phyloP scores from a whole-genome alignment of 352 stramenopile species.

The Phytophthora europaea region DNA sequence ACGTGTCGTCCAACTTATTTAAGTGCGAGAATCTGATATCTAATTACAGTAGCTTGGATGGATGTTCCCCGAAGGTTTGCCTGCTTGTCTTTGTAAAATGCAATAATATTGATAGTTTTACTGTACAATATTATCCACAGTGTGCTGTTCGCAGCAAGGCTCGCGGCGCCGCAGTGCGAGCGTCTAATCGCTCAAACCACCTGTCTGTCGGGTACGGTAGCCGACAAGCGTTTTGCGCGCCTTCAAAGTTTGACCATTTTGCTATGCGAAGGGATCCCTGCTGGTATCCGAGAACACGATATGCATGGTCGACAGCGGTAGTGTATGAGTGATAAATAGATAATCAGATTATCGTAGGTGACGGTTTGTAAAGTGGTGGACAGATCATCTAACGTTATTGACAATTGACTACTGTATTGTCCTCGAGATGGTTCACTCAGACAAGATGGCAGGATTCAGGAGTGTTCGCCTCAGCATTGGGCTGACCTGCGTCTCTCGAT shows the following conservation, averaged over 20 bases:
- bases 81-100: no score
- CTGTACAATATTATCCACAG: no score
- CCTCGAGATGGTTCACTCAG: not conserved
- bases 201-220: no score
- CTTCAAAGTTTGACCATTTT: not conserved
- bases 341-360: not conserved
- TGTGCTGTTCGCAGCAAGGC: no score
- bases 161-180: no score
- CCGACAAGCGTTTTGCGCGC: not conserved
- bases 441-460: not conserved
- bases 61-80: no score
- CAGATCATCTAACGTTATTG: not conserved
- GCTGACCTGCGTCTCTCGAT: not conserved
- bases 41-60: no score
- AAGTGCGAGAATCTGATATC: no score
- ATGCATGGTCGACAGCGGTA: no score
- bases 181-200: no score
- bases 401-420: not conserved
- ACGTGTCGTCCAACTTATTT: no score
- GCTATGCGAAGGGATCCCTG: not conserved
- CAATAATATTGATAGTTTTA: no score
- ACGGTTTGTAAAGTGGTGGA: not conserved
- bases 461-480: not conserved
- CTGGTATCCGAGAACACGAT: not conserved
- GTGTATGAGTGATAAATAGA: not conserved